Conservation (phyloP, 2,329 filamentous ascomycete genomes). For the Aspergillus pseudonomiae region DNA sequence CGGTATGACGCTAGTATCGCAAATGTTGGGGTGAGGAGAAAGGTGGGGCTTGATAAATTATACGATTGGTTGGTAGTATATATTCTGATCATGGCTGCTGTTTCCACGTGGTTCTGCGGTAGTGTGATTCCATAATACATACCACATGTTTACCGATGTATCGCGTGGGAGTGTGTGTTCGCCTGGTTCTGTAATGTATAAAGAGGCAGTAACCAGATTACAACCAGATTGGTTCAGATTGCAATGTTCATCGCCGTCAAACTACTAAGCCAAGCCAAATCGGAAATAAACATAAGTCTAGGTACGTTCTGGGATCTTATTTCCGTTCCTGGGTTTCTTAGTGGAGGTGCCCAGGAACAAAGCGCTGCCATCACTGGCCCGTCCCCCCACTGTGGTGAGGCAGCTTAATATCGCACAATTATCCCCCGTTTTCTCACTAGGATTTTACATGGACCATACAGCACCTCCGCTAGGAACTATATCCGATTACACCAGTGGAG, state of each 20-base stretch:
- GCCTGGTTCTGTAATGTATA: background rate
- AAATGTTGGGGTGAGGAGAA: constrained; percentile 17
- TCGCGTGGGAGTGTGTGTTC: background rate
- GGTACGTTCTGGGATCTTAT: background rate
- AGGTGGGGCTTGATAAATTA: constrained; percentile 17
- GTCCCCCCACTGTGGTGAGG: background rate
- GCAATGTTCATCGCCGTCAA: background rate
- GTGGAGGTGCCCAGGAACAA: background rate
- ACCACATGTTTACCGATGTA: constrained; percentile 9
- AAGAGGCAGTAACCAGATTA: background rate
- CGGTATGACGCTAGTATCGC: constrained; percentile 17
- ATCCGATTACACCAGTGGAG: background rate
- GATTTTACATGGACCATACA: background rate
- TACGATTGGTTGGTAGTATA: constrained; percentile 18
- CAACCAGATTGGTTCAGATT: background rate
- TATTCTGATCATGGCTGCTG: constrained; percentile 17
- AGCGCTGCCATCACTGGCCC: background rate
- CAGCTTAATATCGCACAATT: background rate
- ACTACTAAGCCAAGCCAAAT: background rate
- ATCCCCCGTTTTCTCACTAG: background rate
- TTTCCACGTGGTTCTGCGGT: constrained; percentile 26
- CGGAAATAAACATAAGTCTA: background rate
- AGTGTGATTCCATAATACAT: constrained; percentile 14
- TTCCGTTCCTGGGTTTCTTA: background rate
- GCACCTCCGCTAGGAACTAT: background rate